A percentile compares a stretch with the other conserved stretches of the same genome.
Conservation (phyloP, 352 stramenopile species). For the Aphanomyces cochlioides region DNA sequence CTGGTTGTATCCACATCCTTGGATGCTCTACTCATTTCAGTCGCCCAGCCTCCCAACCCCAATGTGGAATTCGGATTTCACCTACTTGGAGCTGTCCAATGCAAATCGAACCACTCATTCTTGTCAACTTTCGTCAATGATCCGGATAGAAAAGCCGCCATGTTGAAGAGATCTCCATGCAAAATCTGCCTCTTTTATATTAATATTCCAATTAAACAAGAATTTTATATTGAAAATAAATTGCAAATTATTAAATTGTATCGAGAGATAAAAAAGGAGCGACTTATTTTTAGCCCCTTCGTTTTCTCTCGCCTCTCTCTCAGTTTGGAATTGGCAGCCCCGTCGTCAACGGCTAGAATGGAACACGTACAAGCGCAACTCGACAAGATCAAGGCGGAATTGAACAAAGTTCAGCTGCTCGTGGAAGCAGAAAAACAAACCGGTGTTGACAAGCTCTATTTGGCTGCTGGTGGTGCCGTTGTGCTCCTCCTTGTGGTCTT, state of each 20-base stretch:
- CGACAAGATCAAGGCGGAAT: conserved; percentile 29
- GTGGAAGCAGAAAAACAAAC: conserved; percentile 23
- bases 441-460: conserved; percentile 26
- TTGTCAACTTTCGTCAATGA: too few relatives aligned
- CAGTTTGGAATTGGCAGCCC: conserved; percentile 9
- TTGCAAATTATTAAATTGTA: background rate
- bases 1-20: too few relatives aligned
- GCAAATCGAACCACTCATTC: too few relatives aligned
- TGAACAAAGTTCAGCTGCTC: conserved; percentile 25
- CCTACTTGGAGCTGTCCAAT: too few relatives aligned
- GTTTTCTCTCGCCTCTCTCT: background rate
- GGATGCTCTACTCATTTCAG: too few relatives aligned
- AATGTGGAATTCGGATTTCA: too few relatives aligned
- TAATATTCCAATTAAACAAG: too few relatives aligned
- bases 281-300: background rate
- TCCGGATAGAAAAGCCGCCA: too few relatives aligned
- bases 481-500: conserved; percentile 36
- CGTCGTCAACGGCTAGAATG: background rate
- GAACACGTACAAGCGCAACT: conserved; percentile 25
- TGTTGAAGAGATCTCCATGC: too few relatives aligned
- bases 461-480: background rate
- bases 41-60: too few relatives aligned
- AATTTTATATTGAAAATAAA: too few relatives aligned
- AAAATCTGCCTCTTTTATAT: too few relatives aligned
- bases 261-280: background rate